Conservation (phyloP, 2,329 filamentous ascomycete genomes). For the Blastomyces parvus region DNA sequence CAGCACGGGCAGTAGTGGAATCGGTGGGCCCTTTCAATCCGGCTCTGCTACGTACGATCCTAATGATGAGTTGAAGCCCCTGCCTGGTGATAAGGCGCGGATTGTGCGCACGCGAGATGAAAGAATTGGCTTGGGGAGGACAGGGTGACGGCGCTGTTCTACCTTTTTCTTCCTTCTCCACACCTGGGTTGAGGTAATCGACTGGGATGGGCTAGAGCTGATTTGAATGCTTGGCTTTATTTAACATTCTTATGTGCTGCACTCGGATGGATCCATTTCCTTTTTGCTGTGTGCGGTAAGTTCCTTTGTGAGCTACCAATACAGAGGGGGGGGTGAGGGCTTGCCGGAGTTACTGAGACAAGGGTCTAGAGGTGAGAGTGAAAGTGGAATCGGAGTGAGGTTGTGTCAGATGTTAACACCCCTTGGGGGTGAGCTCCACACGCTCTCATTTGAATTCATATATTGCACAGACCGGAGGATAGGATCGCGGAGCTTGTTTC, state of each 20-base stretch:
- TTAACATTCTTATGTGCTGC: neutral
- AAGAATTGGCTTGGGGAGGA: slow-evolving; percentile 31
- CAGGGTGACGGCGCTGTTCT: neutral
- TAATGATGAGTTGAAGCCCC: slow-evolving; percentile 42
- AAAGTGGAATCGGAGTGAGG: neutral
- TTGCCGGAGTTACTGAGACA: neutral
- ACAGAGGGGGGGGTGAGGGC: too few species aligned
- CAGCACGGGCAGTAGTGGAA: slow-evolving; percentile 17
- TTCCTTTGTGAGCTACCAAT: neutral
- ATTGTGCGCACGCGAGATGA: slow-evolving; percentile 40
- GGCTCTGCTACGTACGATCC: slow-evolving; percentile 32
- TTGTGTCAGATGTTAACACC: neutral
- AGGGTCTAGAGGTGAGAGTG: neutral
- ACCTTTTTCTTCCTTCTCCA: neutral
- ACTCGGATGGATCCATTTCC: neutral
- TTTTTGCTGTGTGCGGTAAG: neutral
- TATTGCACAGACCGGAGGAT: neutral
- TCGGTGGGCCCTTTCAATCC: slow-evolving; percentile 7
- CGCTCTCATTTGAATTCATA: neutral
- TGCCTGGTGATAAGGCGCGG: slow-evolving; percentile 41
- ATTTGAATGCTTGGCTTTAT: neutral
- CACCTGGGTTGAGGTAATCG: neutral
- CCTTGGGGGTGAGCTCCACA: too few species aligned
- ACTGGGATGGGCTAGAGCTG: neutral
- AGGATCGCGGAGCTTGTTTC: neutral